A percentile compares a stretch with the other conserved stretches of the same genome.
These are phyloP conservation scores for Durotheca rogersii DNA, from an alignment of 495 filamentous ascomycete genomes.

Conservation along the genomic window DNA sequence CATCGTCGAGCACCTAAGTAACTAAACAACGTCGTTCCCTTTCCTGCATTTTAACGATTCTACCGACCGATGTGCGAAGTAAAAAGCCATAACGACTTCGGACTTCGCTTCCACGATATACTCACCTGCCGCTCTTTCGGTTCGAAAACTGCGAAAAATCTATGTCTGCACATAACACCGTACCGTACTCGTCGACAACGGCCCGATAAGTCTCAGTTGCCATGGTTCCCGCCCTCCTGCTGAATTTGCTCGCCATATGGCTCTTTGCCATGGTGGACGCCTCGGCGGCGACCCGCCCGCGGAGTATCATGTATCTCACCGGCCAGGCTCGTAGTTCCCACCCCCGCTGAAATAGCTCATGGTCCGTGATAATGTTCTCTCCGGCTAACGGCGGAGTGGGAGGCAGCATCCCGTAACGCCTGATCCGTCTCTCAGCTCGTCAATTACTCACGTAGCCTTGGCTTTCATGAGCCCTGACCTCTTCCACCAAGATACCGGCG, in stretches of 20 bases:
- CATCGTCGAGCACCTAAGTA: too few species aligned
- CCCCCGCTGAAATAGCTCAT: background rate
- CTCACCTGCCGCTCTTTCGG: too few species aligned
- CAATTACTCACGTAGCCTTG: conserved; percentile 65
- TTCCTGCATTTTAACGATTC: too few species aligned
- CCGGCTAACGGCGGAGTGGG: conserved; percentile 2
- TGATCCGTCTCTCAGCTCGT: conserved; percentile 42
- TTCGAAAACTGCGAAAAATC: too few species aligned
- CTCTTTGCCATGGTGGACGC: conserved; percentile 10
- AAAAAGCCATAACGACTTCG: too few species aligned
- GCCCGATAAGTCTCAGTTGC: background rate
- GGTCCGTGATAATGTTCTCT: background rate
- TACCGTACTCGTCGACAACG: too few species aligned
- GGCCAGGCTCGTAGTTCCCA: conserved; percentile 40
- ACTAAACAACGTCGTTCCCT: too few species aligned
- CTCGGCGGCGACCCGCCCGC: conserved; percentile 27
- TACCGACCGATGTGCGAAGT: too few species aligned
- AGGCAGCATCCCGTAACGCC: conserved; percentile 58
- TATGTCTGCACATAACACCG: too few species aligned
- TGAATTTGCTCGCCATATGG: conserved; percentile 8
- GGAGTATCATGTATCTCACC: conserved; percentile 62
- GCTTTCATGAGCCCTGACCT: conserved; percentile 62
- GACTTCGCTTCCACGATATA: too few species aligned
- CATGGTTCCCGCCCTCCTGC: background rate
- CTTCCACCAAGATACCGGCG: conserved; percentile 56